Base-by-base conservation (phyloP, 768 basidiomycete species). In the Kwoniella mangroviensis region DNA sequence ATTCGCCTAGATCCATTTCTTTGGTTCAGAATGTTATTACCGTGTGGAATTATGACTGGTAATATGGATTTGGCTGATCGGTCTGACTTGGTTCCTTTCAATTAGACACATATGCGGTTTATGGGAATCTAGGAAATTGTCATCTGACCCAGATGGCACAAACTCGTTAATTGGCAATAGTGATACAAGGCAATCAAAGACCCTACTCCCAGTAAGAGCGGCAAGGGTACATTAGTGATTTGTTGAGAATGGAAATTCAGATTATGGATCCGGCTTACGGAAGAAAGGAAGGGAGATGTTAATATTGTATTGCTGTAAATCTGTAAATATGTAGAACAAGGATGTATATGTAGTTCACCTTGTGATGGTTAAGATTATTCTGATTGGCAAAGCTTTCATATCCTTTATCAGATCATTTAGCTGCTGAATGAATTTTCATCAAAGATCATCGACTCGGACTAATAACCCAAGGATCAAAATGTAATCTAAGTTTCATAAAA, bases 41-140 rank as follows among this genome's bases (percentile, higher is more conserved):
- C 4, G 34, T 34, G 34, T 7, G 6, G 34, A 34, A 34, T 0
- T 0, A 34, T 34, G 34, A 34, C 9, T 7, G 34, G 0, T 7
- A 5, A 34, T 34, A 34, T 7, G 34, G 34, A 7, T 34, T 49
- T 4, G 5, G 43, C 61, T 67, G 9, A 34, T 45, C 7, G 49
- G 11, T 11, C 62, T 17, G 1, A 13, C 11, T 57, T 19, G 1
- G 15, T 51, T 15, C 22, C 53, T 1, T 40, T 49, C 45, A 26
- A 19, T 11, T 55, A 76, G 76, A 42, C 77, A 79, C 62, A 66
- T 77, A 4, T 78, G 77, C 42, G 74, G 79, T 19, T 55, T 68
- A 51, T 78, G 71, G 72, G 73, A 80, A 57, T 65, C 71, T 4
- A 72, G 73, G 58, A 41, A 69, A 24, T 42, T 74, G 28, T 57